These are phyloP conservation scores for Thermothelomyces thermophilus DNA, from an alignment of 2,329 filamentous ascomycete genomes.

Conservation along the genomic window DNA sequence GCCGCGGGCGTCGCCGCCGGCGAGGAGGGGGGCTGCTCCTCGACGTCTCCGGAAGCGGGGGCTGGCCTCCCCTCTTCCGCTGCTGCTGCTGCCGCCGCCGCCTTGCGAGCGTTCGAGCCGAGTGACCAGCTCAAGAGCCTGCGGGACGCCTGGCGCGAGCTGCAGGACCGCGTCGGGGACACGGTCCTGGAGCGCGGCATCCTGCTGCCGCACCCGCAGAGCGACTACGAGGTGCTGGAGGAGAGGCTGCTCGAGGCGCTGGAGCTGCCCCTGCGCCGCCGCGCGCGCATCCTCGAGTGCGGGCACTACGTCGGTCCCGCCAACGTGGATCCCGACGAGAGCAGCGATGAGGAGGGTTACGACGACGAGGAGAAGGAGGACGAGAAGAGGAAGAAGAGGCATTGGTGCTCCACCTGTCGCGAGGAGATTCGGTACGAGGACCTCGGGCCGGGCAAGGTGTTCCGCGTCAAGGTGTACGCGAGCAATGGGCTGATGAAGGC, in stretches of 20 bases:
- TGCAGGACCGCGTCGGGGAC: conserved; percentile 65
- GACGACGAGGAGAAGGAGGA: too few relatives aligned
- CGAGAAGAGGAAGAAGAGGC: conserved; percentile 31
- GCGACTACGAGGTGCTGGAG: conserved; percentile 73
- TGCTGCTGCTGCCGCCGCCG: conserved; percentile 15
- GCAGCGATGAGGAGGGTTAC: conserved; percentile 39
- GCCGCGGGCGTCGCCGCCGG: not conserved
- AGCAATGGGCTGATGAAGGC: conserved; percentile 91
- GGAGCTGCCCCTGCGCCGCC: conserved; percentile 57
- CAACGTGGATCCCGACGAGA: conserved; percentile 40
- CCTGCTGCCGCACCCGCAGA: conserved; percentile 69
- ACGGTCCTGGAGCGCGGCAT: conserved; percentile 68
- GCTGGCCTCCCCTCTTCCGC: not conserved
- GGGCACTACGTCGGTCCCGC: conserved; percentile 66
- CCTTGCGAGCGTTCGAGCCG: too few relatives aligned
- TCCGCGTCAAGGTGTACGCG: conserved; percentile 82
- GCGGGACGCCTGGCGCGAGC: conserved; percentile 57
- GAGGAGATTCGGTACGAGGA: conserved; percentile 49
- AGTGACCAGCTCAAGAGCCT: conserved; percentile 43
- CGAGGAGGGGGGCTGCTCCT: not conserved
- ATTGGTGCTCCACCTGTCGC: conserved; percentile 53
- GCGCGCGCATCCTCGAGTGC: conserved; percentile 66
- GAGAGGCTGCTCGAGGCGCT: conserved; percentile 69
- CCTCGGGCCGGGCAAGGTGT: conserved; percentile 51
- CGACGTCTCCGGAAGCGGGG: too few relatives aligned